These are phyloP conservation scores for Paecilomyces niveus DNA, from an alignment of 2,329 filamentous ascomycete genomes.

Conservation along the genomic window DNA sequence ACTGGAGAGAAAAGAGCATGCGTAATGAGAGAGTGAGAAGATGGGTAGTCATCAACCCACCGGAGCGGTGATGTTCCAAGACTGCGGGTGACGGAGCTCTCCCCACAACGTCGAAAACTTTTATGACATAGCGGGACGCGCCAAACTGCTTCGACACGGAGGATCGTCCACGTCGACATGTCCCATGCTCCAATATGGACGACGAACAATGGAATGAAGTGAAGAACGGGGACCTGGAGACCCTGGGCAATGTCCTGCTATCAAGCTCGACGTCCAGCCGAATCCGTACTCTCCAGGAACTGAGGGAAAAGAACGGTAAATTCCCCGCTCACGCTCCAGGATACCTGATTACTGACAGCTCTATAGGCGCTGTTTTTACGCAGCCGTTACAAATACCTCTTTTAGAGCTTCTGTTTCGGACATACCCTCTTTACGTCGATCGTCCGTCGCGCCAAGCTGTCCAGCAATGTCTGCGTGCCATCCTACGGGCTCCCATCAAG, in stretches of 20 bases:
- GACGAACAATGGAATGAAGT: slow-evolving; percentile 39
- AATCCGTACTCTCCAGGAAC: slow-evolving; percentile 34
- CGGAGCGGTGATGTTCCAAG: slow-evolving; percentile 9
- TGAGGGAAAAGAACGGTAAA: slow-evolving; percentile 39
- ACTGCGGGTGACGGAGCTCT: slow-evolving; percentile 14
- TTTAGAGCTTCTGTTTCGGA: slow-evolving; percentile 72
- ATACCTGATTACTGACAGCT: slow-evolving; percentile 8
- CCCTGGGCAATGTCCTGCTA: slow-evolving; percentile 31
- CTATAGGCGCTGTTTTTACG: slow-evolving; percentile 25
- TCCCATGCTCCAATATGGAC: slow-evolving; percentile 32
- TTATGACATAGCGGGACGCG: slow-evolving; percentile 29
- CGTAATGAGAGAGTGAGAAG: not conserved
- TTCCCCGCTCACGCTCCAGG: slow-evolving; percentile 2
- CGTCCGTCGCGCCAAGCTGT: slow-evolving; percentile 75
- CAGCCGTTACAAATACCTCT: slow-evolving; percentile 37
- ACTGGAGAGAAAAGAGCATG: not conserved
- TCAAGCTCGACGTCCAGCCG: slow-evolving; percentile 37
- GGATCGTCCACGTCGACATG: slow-evolving; percentile 16
- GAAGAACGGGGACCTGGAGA: slow-evolving; percentile 33
- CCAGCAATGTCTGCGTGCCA: slow-evolving; percentile 66
- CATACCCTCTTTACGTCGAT: slow-evolving; percentile 81
- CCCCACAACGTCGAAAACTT: slow-evolving; percentile 29
- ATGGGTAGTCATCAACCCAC: slow-evolving; percentile 2
- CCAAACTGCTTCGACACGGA: slow-evolving; percentile 16
- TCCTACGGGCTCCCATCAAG: slow-evolving; percentile 56